These are phyloP conservation scores for Primulina huaijiensis DNA, from an alignment of 257 asterid genomes.

Conservation along the genomic window DNA sequence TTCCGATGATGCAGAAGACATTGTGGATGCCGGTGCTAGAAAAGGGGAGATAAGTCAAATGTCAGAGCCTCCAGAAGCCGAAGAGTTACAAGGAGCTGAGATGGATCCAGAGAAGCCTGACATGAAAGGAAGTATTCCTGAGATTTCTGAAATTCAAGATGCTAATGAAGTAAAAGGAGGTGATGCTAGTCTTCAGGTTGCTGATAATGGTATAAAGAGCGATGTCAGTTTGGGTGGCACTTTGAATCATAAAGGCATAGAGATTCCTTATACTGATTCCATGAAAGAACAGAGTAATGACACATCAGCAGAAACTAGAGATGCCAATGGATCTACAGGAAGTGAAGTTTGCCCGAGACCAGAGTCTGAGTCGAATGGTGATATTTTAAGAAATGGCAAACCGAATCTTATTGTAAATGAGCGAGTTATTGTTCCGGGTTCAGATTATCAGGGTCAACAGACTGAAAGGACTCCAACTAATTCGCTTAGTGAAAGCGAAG, in stretches of 20 bases:
- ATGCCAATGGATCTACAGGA: conserved; percentile 32
- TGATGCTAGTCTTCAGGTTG: conserved; percentile 27
- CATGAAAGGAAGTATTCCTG: conserved; percentile 14
- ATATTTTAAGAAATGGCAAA: neutral
- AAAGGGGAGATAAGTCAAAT: conserved; percentile 29
- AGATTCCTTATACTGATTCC: conserved; percentile 26
- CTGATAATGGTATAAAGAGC: conserved; percentile 38
- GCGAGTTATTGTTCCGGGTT: conserved; percentile 19
- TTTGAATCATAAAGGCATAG: conserved; percentile 22
- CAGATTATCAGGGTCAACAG: conserved; percentile 32
- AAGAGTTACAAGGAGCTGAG: conserved; percentile 32
- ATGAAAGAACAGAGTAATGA: conserved; percentile 29
- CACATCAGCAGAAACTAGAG: conserved; percentile 33
- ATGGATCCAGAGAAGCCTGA: conserved; percentile 33
- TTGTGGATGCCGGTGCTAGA: conserved; percentile 28
- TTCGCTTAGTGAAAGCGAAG: conserved; percentile 22
- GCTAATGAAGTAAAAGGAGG: conserved; percentile 24
- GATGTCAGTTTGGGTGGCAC: conserved; percentile 25
- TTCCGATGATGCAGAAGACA: conserved; percentile 28
- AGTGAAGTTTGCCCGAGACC: conserved; percentile 20
- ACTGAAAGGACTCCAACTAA: conserved; percentile 19
- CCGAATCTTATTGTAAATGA: neutral
- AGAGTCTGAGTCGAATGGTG: conserved; percentile 18
- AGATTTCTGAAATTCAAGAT: conserved; percentile 25
- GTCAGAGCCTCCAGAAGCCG: conserved; percentile 32